These are phyloP conservation scores for Suillus fuscotomentosus DNA, from an alignment of 768 basidiomycete genomes.

Conservation along the genomic window DNA sequence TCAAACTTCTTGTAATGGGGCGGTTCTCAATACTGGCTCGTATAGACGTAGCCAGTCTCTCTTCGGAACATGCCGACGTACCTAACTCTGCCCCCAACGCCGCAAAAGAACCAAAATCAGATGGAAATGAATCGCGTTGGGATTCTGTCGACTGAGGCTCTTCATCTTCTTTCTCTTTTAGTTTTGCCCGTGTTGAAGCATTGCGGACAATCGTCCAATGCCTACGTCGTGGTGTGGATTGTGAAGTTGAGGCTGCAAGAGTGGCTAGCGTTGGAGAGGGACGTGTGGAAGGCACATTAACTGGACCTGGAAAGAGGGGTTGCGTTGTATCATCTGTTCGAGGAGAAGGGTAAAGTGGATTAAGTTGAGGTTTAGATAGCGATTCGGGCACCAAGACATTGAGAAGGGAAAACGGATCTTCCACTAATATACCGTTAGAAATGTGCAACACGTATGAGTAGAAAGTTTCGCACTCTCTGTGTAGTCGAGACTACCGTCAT, in stretches of 20 bases:
- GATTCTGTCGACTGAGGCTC: conserved; percentile 39
- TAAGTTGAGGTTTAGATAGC: conserved; percentile 51
- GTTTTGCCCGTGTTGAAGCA: conserved; percentile 43
- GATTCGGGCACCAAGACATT: conserved; percentile 62
- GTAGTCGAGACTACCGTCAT: conserved; percentile 83
- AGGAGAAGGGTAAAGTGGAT: conserved; percentile 52
- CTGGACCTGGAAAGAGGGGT: conserved; percentile 24
- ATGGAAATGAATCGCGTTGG: conserved; percentile 50
- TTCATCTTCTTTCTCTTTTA: conserved; percentile 49
- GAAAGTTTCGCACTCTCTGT: conserved; percentile 50
- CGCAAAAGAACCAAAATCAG: conserved; percentile 66
- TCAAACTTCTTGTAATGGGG: conserved; percentile 15
- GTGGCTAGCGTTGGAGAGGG: conserved; percentile 18
- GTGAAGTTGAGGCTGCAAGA: conserved; percentile 9
- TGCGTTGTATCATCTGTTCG: conserved; percentile 22
- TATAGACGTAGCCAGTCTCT: conserved; percentile 33
- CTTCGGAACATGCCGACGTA: conserved; percentile 33
- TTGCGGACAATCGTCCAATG: conserved; percentile 66
- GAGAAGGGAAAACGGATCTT: conserved; percentile 73
- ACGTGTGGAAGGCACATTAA: conserved; percentile 24
- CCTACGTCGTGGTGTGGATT: conserved; percentile 34
- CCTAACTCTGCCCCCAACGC: conserved; percentile 38
- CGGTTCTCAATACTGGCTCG: conserved; percentile 35
- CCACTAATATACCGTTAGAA: conserved; percentile 47
- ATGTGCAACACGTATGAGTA: background rate